phyloP scores from a whole-genome alignment of 768 basidiomycete genomes.

The Leccinellum albellum region DNA sequence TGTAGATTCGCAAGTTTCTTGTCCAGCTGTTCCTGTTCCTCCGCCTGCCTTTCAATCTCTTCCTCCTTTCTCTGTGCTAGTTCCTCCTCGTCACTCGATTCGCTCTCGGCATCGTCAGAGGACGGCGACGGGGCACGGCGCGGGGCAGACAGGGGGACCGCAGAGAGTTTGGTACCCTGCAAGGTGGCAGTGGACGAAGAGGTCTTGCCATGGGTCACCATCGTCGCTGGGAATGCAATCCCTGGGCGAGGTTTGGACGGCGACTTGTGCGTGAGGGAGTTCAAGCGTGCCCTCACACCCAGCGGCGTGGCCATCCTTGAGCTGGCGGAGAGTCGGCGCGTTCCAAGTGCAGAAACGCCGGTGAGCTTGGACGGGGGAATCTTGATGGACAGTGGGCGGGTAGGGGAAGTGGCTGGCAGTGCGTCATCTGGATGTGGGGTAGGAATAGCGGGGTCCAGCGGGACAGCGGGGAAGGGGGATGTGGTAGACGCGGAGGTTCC shows the following conservation, averaged over 20 bases:
- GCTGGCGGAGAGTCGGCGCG: constrained; percentile 35
- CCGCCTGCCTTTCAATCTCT: constrained; percentile 61
- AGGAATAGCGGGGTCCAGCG: constrained; percentile 10
- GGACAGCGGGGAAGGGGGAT: constrained; percentile 24
- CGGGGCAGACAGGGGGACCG: constrained; percentile 21
- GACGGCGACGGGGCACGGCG: constrained; percentile 47
- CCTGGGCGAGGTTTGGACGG: constrained; percentile 31
- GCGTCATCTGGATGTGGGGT: constrained; percentile 14
- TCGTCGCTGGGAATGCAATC: background rate
- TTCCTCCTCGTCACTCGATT: constrained; percentile 61
- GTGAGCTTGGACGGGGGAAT: constrained; percentile 17
- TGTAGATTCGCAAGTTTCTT: constrained; percentile 68
- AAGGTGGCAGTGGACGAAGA: constrained; percentile 70
- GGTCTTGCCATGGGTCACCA: constrained; percentile 39
- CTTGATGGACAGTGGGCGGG: constrained; percentile 23
- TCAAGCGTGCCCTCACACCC: constrained; percentile 67
- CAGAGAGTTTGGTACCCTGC: constrained; percentile 41
- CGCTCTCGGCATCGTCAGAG: constrained; percentile 48
- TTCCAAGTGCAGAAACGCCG: constrained; percentile 3
- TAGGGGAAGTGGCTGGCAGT: constrained; percentile 8
- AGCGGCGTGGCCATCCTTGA: constrained; percentile 52
- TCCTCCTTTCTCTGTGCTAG: constrained; percentile 55
- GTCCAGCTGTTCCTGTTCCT: constrained; percentile 65
- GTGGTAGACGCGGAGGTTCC: constrained; percentile 45
- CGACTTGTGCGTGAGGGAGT: constrained; percentile 57